Evolutionary conservation across 495 filamentous ascomycete genomes (phyloP), one percentile per base, ranked within the genome.

Genomic region (Penicillium psychrofluorescens): DNA sequence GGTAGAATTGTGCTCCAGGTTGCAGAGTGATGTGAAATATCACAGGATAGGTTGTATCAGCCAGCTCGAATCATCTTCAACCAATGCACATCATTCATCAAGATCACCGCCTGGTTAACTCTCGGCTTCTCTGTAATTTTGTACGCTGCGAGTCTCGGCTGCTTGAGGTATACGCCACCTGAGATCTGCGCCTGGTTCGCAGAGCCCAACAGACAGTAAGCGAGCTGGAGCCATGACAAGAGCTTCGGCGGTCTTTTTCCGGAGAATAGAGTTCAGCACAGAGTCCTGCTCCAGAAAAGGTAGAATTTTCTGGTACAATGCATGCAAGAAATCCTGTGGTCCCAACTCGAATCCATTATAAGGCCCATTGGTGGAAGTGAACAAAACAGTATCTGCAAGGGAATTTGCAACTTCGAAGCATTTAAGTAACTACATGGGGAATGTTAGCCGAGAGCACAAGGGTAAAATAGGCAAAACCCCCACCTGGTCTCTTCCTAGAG

Each of bases 1-100:
- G 60, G 66, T 33, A 50, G 68, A 37, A 57, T 72, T 36, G 66
- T 69, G 29, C 50, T 69, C 15, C 49, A 64, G 33, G 51, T 69
- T 29, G 33, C 57, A 6, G 47, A 65, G 27, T 61, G 38, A 54
- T 35, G 8, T 11, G 29, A 4, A 1, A 11, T 38, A 4, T 14
- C 8, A 34, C 5, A 34, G 9, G n/a, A 10, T 34, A 11, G 32
- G 32, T 6, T 34, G 32, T 12, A 34, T 9, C 15, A 16, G n/a
- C 34, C 34, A 44, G 36, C 36, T n/a, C n/a, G 35, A 36, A 9
- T 14, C 14, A 10, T 13, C 11, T 10, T 7, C 12, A 6, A 12
- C 11, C 11, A 28, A 37, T 30, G 30, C 27, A 6, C 13, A 29
- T 8, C 14, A 10, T 16, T 38, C 28, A 1, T 16, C 14, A 2